phyloP scores from a whole-genome alignment of 2,329 filamentous ascomycete species.

The Aureobasidium subglaciale region DNA sequence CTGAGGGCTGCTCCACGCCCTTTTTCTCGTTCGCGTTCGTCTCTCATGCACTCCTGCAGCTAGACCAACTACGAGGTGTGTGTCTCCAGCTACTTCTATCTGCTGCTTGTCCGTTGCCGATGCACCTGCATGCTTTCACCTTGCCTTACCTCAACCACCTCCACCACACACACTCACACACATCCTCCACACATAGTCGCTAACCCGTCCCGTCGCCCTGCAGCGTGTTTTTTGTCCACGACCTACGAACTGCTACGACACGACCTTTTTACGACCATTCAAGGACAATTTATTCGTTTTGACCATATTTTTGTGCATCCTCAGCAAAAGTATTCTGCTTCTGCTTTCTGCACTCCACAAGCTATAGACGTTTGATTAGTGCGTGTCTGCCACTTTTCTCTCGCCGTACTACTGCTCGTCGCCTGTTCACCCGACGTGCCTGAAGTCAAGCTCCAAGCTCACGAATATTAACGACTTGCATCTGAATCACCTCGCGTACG shows the following conservation, averaged over 20 bases:
- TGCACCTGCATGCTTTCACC: conserved; percentile 14
- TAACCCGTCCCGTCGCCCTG: conserved; percentile 15
- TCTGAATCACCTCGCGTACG: conserved; percentile 11
- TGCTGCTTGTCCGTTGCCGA: conserved; percentile 15
- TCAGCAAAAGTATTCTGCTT: conserved; percentile 3
- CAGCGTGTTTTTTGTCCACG: conserved; percentile 14
- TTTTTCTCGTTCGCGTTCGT: conserved; percentile 16
- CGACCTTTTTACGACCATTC: conserved; percentile 15
- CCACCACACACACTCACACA: conserved; percentile 7
- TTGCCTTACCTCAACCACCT: conserved; percentile 13
- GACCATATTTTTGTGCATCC: conserved; percentile 12
- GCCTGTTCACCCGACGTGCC: conserved; percentile 7
- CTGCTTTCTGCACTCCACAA: conserved; percentile 2
- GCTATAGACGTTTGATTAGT: conserved; percentile 12
- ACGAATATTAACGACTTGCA: conserved; percentile 12
- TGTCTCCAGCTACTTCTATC: conserved; percentile 16
- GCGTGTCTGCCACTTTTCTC: conserved; percentile 2
- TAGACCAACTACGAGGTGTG: conserved; percentile 17
- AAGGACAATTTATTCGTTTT: conserved; percentile 14
- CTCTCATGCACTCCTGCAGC: conserved; percentile 16
- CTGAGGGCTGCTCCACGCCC: conserved; percentile 15
- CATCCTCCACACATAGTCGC: conserved; percentile 13
- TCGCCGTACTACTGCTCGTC: conserved; percentile 12
- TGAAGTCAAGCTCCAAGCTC: conserved; percentile 3
- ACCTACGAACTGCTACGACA: conserved; percentile 16